A percentile compares a stretch with the other conserved stretches of the same genome.
Evolutionary conservation across 768 basidiomycete species (phyloP).

Genomic region (Xerocomellus amylosporus): DNA sequence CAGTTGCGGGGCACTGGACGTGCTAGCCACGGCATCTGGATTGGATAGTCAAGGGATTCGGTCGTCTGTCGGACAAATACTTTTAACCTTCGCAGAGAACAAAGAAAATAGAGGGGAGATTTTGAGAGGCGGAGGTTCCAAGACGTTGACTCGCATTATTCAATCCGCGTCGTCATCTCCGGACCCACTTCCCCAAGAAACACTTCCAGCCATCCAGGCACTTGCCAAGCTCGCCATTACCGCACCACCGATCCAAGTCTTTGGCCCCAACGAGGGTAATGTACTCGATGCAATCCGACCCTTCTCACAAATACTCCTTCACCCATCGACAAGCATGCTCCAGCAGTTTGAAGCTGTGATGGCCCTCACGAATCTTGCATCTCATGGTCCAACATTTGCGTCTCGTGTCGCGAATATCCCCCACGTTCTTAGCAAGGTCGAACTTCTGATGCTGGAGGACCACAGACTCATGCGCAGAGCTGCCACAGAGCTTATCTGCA

Average conservation of each 20-base stretch:
- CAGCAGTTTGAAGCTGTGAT: constrained; percentile 92
- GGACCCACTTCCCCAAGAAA: constrained; percentile 22
- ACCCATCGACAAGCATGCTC: constrained; percentile 64
- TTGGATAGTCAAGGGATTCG: constrained; percentile 67
- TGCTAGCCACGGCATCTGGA: constrained; percentile 55
- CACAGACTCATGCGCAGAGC: constrained; percentile 82
- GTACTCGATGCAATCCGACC: constrained; percentile 84
- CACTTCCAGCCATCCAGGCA: constrained; percentile 73
- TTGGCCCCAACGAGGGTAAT: constrained; percentile 78
- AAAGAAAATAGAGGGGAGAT: constrained; percentile 74
- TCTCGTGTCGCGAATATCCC: constrained; percentile 62
- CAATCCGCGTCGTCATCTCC: constrained; percentile 41
- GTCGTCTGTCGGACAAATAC: constrained; percentile 52
- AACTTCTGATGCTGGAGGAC: constrained; percentile 77
- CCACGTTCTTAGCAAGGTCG: constrained; percentile 61
- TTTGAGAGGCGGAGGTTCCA: constrained; percentile 75
- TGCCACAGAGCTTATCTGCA: constrained; percentile 88
- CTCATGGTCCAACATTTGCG: constrained; percentile 63
- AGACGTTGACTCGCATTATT: constrained; percentile 58
- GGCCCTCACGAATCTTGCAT: constrained; percentile 94
- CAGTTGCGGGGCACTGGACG: constrained; percentile 59
- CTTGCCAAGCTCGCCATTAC: constrained; percentile 93
- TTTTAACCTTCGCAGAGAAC: constrained; percentile 74
- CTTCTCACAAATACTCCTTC: constrained; percentile 67
- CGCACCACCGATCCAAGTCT: constrained; percentile 83